Conservation (phyloP, 2,329 filamentous ascomycete species). For the Graphiopsis chlorocephala region DNA sequence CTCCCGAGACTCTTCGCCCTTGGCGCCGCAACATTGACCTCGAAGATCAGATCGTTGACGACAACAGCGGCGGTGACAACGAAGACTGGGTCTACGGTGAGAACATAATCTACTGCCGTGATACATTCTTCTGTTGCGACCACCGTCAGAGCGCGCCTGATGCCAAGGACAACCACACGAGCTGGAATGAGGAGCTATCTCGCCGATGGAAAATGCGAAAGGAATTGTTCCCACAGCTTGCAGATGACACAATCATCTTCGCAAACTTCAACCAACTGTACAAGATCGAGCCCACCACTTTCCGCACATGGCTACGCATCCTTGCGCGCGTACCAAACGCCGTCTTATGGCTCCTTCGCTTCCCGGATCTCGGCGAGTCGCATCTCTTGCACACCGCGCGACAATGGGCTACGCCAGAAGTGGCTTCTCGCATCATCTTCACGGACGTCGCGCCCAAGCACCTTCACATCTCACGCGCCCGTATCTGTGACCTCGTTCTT, state of each 20-base stretch:
- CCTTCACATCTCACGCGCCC: constrained; percentile 86
- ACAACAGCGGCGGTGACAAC: constrained; percentile 59
- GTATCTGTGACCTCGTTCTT: constrained; percentile 90
- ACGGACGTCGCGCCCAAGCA: constrained; percentile 96
- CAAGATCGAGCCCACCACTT: constrained; percentile 98
- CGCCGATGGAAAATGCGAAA: constrained; percentile 91
- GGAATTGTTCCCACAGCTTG: constrained; percentile 78
- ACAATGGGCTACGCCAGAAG: constrained; percentile 79
- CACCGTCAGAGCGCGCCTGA: constrained; percentile 87
- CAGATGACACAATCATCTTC: constrained; percentile 82
- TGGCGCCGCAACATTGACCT: constrained; percentile 72
- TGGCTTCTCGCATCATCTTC: constrained; percentile 84
- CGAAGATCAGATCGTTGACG: constrained; percentile 62
- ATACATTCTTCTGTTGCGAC: constrained; percentile 98
- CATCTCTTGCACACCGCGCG: constrained; percentile 78
- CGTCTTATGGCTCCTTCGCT: constrained; percentile 92
- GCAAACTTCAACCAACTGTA: constrained; percentile 99
- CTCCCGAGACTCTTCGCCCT: constrained; percentile 74
- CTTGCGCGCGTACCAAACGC: constrained; percentile 80
- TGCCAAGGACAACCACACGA: constrained; percentile 61
- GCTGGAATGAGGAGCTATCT: constrained; percentile 80
- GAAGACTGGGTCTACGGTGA: constrained; percentile 94
- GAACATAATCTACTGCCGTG: constrained; percentile 89
- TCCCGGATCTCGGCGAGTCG: constrained; percentile 86
- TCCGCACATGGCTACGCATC: constrained; percentile 92